Evolutionary conservation across 495 filamentous ascomycete species (phyloP), one percentile per base, ranked within the genome.

Genomic region (Podospora appendiculata): DNA sequence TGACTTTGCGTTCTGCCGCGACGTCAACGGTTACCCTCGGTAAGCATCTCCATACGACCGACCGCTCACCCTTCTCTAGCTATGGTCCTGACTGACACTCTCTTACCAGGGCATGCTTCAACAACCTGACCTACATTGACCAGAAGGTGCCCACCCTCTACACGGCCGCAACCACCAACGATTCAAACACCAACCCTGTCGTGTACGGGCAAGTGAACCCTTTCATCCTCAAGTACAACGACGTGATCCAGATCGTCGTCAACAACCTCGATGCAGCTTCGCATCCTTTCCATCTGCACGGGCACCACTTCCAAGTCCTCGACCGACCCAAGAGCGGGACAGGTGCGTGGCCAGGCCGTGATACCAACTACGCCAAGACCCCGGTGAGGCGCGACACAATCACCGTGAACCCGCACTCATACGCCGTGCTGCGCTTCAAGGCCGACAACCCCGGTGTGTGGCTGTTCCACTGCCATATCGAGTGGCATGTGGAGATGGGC

Each of bases 71-170:
- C 25, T 2, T 2, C 25, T 5, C 2, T 5, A 25, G 25, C 25
- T 5, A 25, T 25, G 25, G 25, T 5, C n/a, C 32, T 43, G n/a
- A 19, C 47, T 40, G 12, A 49, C 47, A 8, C 10, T 47, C n/a
- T 6, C 11, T 47, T 5, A 25, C 25, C 3, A 83, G 80, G 42
- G 84, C 87, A 10, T 87, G 88, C 63, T 81, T 95, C 70, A 92
- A 93, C 62, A 78, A 83, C 57, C 72, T 84, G 43, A 84, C 84
- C 41, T 95, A 88, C 59, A 80, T 88, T 40, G 50, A 48, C 19
- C 87, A 88, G 46, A 83, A 84, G 56, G 90, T 94, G 0, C 89
- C 89, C 1, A 83, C 86, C 0, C 70, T 95, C 6, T 95, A 88
- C 70, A 83, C 84, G 0, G 88, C 79, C 1, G 67, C 88, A 9